Base-by-base conservation (phyloP, 1,284 basidiomycete genomes). In the Nidula niveotomentosa region DNA sequence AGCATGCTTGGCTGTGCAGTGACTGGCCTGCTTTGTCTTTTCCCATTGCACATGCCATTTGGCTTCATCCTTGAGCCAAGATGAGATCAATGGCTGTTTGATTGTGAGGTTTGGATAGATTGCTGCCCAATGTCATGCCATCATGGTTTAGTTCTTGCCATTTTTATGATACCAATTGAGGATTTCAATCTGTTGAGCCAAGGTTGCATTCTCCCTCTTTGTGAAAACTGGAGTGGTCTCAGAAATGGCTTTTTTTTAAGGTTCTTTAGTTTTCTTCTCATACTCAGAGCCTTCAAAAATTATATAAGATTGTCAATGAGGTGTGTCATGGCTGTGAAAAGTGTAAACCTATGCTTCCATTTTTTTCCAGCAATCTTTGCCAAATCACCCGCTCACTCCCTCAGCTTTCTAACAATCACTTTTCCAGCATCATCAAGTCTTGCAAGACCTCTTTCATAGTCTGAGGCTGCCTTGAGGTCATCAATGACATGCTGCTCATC, bases 241-340 rank as follows among this genome's bases (percentile, higher is more conserved):
- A n/a, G n/a, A n/a, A n/a, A n/a, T n/a, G n/a, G n/a, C n/a, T 41
- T 53, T 44, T 2, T 55, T 47, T 33, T 49, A 44, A 18, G 53
- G 45, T 43, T 18, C 47, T 45, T 30, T 13, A 6, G 6, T 1
- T 41, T 41, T 2, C 12, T 13, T 41, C 12, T 41, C 6, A 1
- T 41, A 0, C 3, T 12, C 6, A 41, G 39, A 17, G 5, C 39
- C 39, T 41, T 41, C 6, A 23, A 4, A 17, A 41, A 3, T 30
- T 5, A 5, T 30, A n/a, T n/a, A n/a, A n/a, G n/a, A n/a, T n/a
- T n/a, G n/a, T n/a, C n/a, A n/a, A n/a, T n/a, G n/a, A n/a, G n/a
- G n/a, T n/a, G n/a, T n/a, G n/a, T n/a, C n/a, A n/a, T n/a, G n/a
- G n/a, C n/a, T n/a, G n/a, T n/a, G n/a, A n/a, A n/a, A n/a, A n/a